Evolutionary conservation across 352 stramenopile genomes (phyloP), one percentile per base, ranked within the genome.

Genomic region (Phytophthora cactorum): DNA sequence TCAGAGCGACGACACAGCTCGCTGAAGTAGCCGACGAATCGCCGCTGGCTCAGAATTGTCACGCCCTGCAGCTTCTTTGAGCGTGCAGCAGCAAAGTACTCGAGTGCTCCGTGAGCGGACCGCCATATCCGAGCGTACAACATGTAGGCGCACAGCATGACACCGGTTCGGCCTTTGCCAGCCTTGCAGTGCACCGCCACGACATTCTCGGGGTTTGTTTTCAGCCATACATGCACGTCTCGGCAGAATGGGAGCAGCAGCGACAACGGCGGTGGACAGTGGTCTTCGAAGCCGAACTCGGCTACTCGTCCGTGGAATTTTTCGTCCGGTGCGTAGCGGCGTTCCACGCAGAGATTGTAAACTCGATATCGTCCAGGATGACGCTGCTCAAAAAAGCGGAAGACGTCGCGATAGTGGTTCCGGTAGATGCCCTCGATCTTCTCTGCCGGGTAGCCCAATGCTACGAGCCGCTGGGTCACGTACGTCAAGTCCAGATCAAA

Each of bases 401-500:
- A 88, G 27, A 98, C 88, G 56, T 98, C 93, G 51, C 88, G 89
- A 66, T 90, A 91, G 60, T 92, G 88, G 68, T 98, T 98, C 8
- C 93, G 81, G 73, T 97, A 98, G 27, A 93, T 77, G 28, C 83
- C 88, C 63, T 97, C 90, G 57, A 97, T 73, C 51, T 87, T 94
- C 58, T 90, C 84, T 5, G 92, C 83, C 2, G 93, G 93, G 66
- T 97, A 98, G 12, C 92, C 92, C 38, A 97, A 86, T 11, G 91
- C 91, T 50, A 98, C 95, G 27, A 98, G 77, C 5, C 85, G 78
- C 51, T 72, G 70, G 12, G 90, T 95, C 25, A 98, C 88, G 74
- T 98, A 98, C 31, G 89, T 95, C 75, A 98, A 83, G 70, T 98
- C 93, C 52, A 98, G 77, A 55, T 97, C 92, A 74, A 97, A 98